Evolutionary conservation across 2,329 filamentous ascomycete species (phyloP).

Genomic region (Hansfordia pulvinata): DNA sequence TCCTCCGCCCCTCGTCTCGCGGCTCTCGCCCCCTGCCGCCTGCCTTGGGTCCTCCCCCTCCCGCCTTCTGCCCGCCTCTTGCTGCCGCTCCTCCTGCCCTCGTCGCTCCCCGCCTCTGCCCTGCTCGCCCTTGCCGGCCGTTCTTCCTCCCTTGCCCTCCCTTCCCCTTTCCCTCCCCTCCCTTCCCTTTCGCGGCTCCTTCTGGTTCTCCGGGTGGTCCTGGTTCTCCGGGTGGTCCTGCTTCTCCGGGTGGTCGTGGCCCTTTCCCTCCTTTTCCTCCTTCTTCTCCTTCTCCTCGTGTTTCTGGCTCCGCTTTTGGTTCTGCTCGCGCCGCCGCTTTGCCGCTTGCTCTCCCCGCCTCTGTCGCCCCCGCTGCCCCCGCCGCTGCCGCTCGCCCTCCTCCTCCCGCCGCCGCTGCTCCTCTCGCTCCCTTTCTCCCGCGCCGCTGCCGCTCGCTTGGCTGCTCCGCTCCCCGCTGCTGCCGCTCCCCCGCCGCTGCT

Average conservation of each 20-base stretch:
- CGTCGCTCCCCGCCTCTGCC: not conserved
- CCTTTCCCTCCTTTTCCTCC: too few relatives aligned
- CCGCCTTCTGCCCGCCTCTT: conserved; percentile 3
- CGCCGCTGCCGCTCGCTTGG: not conserved
- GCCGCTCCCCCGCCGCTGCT: too few relatives aligned
- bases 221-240: too few relatives aligned
- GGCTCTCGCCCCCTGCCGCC: conserved; percentile 1
- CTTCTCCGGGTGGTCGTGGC: too few relatives aligned
- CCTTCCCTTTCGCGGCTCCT: conserved; percentile 1
- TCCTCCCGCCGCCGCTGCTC: too few relatives aligned
- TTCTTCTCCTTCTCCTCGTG: too few relatives aligned
- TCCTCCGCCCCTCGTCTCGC: not conserved
- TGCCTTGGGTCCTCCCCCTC: conserved; percentile 2
- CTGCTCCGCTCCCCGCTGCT: too few relatives aligned
- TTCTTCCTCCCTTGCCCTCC: conserved; percentile 1
- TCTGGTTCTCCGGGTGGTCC: not conserved
- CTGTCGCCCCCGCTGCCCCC: not conserved
- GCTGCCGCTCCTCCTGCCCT: not conserved
- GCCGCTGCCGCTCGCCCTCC: not conserved
- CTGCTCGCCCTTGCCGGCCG: conserved; percentile 2
- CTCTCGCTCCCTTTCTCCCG: conserved; percentile 1
- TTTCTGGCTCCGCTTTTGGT: too few relatives aligned
- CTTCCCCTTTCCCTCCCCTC: conserved; percentile 2
- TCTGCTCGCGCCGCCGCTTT: not conserved
- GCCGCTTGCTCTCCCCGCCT: conserved; percentile 1